A percentile compares a stretch with the other conserved stretches of the same genome.
phyloP scores from a whole-genome alignment of 1,284 basidiomycete genomes.

The Irpex sp. region DNA sequence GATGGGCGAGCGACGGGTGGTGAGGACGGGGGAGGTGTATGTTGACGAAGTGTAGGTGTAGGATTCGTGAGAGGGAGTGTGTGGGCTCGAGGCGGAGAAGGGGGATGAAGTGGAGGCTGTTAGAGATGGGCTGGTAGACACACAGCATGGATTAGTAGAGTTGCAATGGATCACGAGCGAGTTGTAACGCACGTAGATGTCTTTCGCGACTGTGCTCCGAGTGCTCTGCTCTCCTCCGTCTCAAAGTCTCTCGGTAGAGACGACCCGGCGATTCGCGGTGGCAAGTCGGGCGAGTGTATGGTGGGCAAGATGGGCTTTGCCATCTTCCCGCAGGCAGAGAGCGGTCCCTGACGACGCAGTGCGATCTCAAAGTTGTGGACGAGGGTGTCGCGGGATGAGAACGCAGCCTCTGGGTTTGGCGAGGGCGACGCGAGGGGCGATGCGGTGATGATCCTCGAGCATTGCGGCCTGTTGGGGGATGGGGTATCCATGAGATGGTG shows the following conservation, averaged over 20 bases:
- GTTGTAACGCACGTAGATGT: slow-evolving; percentile 5
- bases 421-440: not conserved
- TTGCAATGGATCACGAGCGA: too few species aligned
- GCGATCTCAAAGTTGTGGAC: slow-evolving; percentile 9
- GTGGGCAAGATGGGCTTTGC: not conserved
- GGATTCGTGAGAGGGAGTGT: not conserved
- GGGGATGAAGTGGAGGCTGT: not conserved
- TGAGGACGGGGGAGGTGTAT: not conserved
- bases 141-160: not conserved
- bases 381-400: slow-evolving; percentile 2
- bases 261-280: not conserved
- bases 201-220: not conserved
- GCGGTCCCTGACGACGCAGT: slow-evolving; percentile 5
- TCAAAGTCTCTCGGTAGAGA: not conserved
- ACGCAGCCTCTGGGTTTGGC: not conserved
- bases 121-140: not conserved
- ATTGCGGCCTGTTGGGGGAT: not conserved
- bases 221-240: not conserved
- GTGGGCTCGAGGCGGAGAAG: not conserved
- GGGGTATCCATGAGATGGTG: not conserved
- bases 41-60: not conserved
- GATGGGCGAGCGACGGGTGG: not conserved
- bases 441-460: not conserved
- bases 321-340: slow-evolving; percentile 8
- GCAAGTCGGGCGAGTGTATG: not conserved